Percentiles rank a stretch among this genome's conserved stretches.
Conservation (phyloP, 2,329 filamentous ascomycete species). For the Diaporthe sp. region DNA sequence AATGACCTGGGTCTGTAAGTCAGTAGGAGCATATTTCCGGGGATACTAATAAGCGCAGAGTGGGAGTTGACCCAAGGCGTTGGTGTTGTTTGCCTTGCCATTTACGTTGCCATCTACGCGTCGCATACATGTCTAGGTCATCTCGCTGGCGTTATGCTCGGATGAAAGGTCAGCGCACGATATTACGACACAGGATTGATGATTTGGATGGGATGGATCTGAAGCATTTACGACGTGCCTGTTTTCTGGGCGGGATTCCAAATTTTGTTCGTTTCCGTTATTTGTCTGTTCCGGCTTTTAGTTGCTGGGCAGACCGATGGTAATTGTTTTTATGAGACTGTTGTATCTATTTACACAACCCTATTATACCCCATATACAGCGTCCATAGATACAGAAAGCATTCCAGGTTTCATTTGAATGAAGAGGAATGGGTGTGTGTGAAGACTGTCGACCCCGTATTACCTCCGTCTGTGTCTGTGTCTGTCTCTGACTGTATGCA, state of each 20-base stretch:
- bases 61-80: background rate
- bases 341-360: conserved; percentile 27
- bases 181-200: conserved; percentile 13
- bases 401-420: background rate
- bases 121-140: conserved; percentile 9
- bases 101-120: conserved; percentile 16
- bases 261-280: background rate
- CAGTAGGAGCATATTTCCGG: background rate
- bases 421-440: background rate
- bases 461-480: background rate
- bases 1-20: conserved; percentile 39
- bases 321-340: conserved; percentile 9
- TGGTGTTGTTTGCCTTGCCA: background rate
- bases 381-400: conserved; percentile 31
- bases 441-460: background rate
- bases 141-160: background rate
- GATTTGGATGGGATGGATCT: background rate
- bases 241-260: background rate
- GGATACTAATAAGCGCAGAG: background rate
- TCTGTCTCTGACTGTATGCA: background rate
- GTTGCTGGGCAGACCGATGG: conserved; percentile 25
- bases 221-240: conserved; percentile 18
- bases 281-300: conserved; percentile 1
- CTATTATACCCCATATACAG: conserved; percentile 35
- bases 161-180: conserved; percentile 15